Evolutionary conservation across 108 stramenopile genomes (phyloP), one percentile per base, ranked within the genome.

Genomic region (Aurantiochytrium sp.): DNA sequence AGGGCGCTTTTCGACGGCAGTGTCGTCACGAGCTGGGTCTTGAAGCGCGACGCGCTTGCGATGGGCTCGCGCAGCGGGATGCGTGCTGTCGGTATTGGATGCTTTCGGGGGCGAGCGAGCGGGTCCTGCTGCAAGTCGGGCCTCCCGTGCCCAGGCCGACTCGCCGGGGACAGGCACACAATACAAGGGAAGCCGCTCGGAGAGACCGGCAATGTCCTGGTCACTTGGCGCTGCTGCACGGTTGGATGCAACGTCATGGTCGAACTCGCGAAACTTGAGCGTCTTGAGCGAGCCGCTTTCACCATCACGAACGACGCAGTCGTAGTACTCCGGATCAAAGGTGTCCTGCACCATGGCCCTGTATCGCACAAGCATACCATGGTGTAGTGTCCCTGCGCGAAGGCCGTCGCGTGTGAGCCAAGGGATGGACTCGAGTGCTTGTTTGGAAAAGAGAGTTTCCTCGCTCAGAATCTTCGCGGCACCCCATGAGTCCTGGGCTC

Each of bases 311-410:
- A 42, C 43, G 16, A 55, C 88, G 45, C 72, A 43, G 18, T 91
- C 89, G 88, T 89, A 92, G 44, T 88, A 92, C 90, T 92, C 92
- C 10, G 91, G 91, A 35, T 90, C 91, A 53, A 91, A 92, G 87
- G 72, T 90, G 57, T 92, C 92, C 89, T 92, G 92, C 28, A 92
- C 89, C 92, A 92, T 92, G 53, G 91, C 92, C 60, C 88, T 49
- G 44, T 91, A 92, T 29, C 91, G 91, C 28, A 92, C 92, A 42
- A 92, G 58, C 4, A 76, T 88, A 43, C 90, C 90, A 44, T 49
- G 23, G 47, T 44, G 43, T 88, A 92, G 88, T 44, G 72, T 42
- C 3, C 92, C 92, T 43, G 47, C 19, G 0, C 25, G 43, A 14
- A 90, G 51, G 53, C 42, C 6, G 28, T 28, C n/a, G 35, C 49